Conservation (phyloP, 805 yeast species). For the Yarrowia keelungensis region DNA sequence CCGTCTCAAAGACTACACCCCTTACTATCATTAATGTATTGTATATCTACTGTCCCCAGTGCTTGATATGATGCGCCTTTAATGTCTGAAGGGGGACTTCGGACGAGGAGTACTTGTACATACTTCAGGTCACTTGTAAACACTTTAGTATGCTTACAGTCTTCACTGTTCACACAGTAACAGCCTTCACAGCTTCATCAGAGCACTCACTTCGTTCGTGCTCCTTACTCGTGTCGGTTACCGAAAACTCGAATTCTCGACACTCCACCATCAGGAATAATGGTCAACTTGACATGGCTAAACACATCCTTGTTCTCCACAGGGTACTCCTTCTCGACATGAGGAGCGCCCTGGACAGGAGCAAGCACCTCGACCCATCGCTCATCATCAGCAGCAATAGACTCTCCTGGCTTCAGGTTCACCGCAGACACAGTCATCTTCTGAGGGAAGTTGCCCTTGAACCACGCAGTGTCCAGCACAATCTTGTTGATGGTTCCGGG, state of each 20-base stretch:
- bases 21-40: no score
- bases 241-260: conserved; percentile 90
- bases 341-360: conserved; percentile 80
- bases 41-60: no score
- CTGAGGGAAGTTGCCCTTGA: conserved; percentile 94
- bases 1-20: no score
- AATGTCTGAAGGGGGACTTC: no score
- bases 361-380: conserved; percentile 72
- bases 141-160: no score
- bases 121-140: no score
- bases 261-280: conserved; percentile 97
- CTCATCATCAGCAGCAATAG: conserved; percentile 53
- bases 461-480: conserved; percentile 90
- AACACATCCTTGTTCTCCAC: conserved; percentile 46
- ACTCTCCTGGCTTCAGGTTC: conserved; percentile 49
- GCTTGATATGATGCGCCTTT: no score
- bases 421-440: conserved; percentile 72
- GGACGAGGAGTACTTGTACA: no score
- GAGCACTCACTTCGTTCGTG: not conserved
- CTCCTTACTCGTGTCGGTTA: conserved; percentile 40
- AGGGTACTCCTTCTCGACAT: conserved; percentile 71
- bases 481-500: conserved; percentile 62
- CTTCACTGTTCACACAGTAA: no score
- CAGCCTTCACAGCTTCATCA: not conserved
- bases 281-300: conserved; percentile 78